phyloP scores from a whole-genome alignment of 768 basidiomycete species.

The Mycena chlorophos region DNA sequence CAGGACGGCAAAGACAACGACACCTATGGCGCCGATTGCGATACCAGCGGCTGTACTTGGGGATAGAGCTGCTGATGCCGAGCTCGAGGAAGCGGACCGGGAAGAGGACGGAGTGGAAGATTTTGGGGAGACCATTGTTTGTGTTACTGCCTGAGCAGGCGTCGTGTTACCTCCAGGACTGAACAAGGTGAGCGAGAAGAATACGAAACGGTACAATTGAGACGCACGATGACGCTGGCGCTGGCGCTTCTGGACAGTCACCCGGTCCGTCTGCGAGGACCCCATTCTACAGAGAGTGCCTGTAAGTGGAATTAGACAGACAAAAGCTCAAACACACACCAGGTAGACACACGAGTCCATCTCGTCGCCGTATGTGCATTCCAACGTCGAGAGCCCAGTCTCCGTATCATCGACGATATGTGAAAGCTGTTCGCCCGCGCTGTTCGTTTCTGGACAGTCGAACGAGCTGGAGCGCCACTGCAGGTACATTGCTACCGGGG shows the following conservation, averaged over 20 bases:
- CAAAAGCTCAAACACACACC: not conserved
- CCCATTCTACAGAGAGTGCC: not conserved
- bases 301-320: not conserved
- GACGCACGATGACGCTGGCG: not conserved
- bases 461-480: not conserved
- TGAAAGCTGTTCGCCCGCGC: not conserved
- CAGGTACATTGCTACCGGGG: too few species aligned
- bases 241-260: not conserved
- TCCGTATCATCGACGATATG: not conserved
- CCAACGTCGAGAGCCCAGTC: not conserved
- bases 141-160: not conserved
- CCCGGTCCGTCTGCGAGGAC: not conserved
- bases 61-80: not conserved
- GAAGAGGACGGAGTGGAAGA: not conserved
- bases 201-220: not conserved
- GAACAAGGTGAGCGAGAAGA: too few species aligned
- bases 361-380: not conserved
- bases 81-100: not conserved
- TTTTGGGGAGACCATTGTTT: not conserved
- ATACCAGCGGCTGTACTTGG: not conserved
- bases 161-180: not conserved
- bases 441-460: not conserved
- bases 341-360: not conserved
- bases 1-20: not conserved
- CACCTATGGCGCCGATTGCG: not conserved